These are phyloP conservation scores for Choanephora cucurbitarum DNA, from an alignment of 371 early-diverging fungal genomes.

Conservation along the genomic window DNA sequence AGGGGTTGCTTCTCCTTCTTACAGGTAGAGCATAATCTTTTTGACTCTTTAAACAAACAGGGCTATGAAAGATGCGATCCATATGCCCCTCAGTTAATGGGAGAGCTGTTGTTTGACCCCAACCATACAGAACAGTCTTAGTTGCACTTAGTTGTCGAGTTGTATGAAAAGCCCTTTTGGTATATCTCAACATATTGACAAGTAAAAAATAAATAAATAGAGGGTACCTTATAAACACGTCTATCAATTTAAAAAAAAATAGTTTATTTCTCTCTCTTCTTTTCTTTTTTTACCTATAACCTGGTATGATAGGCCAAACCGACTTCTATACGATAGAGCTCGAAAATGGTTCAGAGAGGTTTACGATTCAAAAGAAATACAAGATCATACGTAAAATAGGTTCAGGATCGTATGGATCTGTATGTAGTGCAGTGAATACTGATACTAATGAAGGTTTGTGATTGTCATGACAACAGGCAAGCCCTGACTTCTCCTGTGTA, in stretches of 20 bases:
- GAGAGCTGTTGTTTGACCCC: slow-evolving; percentile 43
- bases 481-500: background rate
- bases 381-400: slow-evolving; percentile 83
- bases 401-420: slow-evolving; percentile 91
- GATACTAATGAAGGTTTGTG: slow-evolving; percentile 35
- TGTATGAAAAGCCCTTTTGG: background rate
- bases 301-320: background rate
- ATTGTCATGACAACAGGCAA: background rate
- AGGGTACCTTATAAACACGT: background rate
- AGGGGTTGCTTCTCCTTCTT: too few relatives aligned
- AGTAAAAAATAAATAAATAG: background rate
- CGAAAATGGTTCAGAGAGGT: slow-evolving; percentile 48
- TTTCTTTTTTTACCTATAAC: background rate
- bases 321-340: slow-evolving; percentile 7
- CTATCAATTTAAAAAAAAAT: too few relatives aligned
- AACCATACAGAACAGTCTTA: slow-evolving; percentile 34
- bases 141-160: background rate
- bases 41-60: slow-evolving; percentile 25
- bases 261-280: background rate
- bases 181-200: background rate
- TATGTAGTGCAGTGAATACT: slow-evolving; percentile 61
- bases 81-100: slow-evolving; percentile 27
- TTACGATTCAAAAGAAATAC: slow-evolving; percentile 68
- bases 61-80: slow-evolving; percentile 24
- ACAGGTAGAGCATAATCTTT: slow-evolving; percentile 45